Evolutionary conservation across 306 rosid genomes (phyloP).

Genomic region (Herpetospermum pedunculosum): DNA sequence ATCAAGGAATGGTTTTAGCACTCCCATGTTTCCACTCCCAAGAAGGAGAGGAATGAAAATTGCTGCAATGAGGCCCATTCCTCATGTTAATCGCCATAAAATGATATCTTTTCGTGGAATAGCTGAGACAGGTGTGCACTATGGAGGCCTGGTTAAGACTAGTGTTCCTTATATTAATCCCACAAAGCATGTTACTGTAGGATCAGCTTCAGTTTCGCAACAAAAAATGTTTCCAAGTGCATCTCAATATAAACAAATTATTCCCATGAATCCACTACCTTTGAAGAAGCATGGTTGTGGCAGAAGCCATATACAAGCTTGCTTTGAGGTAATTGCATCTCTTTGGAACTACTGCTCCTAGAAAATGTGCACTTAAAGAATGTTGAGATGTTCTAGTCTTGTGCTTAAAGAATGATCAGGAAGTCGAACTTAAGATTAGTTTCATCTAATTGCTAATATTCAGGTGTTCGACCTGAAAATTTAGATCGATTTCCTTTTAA

Average conservation of each 20-base stretch:
- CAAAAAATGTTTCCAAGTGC: conserved; percentile 70
- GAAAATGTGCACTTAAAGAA: background rate
- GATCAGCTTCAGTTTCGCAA: conserved; percentile 64
- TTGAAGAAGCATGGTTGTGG: conserved; percentile 94
- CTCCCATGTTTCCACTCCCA: conserved; percentile 46
- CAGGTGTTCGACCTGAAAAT: background rate
- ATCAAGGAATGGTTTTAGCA: conserved; percentile 44
- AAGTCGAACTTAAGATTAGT: background rate
- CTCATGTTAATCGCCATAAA: conserved; percentile 70
- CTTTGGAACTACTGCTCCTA: background rate
- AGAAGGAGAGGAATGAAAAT: conserved; percentile 78
- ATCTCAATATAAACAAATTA: conserved; percentile 82
- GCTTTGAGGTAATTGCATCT: conserved; percentile 66
- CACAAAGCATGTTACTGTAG: conserved; percentile 51
- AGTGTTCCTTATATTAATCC: conserved; percentile 41
- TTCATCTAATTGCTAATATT: background rate
- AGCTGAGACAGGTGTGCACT: conserved; percentile 48
- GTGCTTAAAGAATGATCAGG: background rate
- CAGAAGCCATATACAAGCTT: conserved; percentile 64
- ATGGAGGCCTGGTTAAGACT: conserved; percentile 61
- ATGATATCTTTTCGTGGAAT: conserved; percentile 71
- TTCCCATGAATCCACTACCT: conserved; percentile 88
- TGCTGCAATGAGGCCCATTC: conserved; percentile 96
- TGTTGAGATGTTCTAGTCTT: background rate
- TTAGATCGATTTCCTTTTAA: background rate